A percentile compares a stretch with the other conserved stretches of the same genome.
These are phyloP conservation scores for Pseudonitzschia multiseries DNA, from an alignment of 108 stramenopile species.

Conservation along the genomic window DNA sequence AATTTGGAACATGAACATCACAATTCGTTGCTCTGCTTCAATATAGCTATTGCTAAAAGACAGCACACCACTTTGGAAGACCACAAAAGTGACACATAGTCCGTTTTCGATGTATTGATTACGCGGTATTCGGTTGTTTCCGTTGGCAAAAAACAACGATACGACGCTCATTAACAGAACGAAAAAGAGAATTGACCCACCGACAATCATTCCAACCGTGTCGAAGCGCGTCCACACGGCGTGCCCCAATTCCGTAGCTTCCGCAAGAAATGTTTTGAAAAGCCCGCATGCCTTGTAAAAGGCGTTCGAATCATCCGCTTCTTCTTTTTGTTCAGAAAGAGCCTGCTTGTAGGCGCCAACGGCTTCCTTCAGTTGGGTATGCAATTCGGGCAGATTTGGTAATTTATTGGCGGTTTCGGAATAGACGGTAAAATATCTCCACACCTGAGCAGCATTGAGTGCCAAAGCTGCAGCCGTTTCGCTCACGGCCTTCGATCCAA, in stretches of 20 bases:
- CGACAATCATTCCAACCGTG: constrained; percentile 69
- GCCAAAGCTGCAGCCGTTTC: constrained; percentile 67
- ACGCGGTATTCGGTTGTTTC: constrained; percentile 9
- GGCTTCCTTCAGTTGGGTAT: constrained; percentile 60
- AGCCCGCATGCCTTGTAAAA: constrained; percentile 67
- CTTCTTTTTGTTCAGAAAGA: constrained; percentile 32
- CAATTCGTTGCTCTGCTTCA: constrained; percentile 58
- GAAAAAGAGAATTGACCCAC: constrained; percentile 50
- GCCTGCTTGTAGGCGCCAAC: constrained; percentile 52
- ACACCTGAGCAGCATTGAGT: constrained; percentile 87
- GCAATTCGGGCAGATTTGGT: constrained; percentile 59
- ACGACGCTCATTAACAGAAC: constrained; percentile 34
- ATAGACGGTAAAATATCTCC: constrained; percentile 78
- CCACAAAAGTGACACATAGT: constrained; percentile 44
- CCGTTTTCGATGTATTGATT: constrained; percentile 41
- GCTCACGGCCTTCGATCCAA: constrained; percentile 43
- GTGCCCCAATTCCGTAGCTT: constrained; percentile 76
- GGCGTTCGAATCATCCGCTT: constrained; percentile 47
- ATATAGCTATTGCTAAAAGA: constrained; percentile 86
- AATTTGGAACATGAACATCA: constrained; percentile 61
- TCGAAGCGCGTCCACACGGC: constrained; percentile 88
- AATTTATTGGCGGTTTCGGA: constrained; percentile 64
- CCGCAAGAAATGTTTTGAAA: constrained; percentile 71
- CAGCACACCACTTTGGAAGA: constrained; percentile 67
- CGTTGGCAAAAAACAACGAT: constrained; percentile 5